These are phyloP conservation scores for Lipomyces sp. DNA, from an alignment of 805 yeast species.

Conservation along the genomic window DNA sequence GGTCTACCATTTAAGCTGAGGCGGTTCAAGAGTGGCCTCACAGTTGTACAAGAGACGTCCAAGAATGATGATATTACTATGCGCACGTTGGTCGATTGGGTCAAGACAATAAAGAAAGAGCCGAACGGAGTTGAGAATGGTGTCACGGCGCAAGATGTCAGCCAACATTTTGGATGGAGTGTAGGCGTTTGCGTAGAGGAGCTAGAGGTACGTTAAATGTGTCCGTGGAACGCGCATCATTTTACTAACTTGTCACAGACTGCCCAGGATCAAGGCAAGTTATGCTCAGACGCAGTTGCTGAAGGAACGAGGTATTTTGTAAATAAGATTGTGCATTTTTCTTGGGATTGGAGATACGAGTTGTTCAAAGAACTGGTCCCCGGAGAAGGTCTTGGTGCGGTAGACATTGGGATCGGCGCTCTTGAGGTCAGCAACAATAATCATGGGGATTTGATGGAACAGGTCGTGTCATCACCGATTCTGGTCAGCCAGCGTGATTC, in stretches of 20 bases:
- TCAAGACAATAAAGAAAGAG: constrained; percentile 2
- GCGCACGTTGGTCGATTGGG: constrained; percentile 21
- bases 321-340: not conserved
- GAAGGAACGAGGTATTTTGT: constrained; percentile 17
- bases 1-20: constrained; percentile 60
- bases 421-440: not conserved
- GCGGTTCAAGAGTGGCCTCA: constrained; percentile 49
- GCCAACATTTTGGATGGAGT: constrained; percentile 55
- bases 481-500: not conserved
- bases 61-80: constrained; percentile 47
- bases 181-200: constrained; percentile 68
- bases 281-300: constrained; percentile 11
- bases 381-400: not conserved
- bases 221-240: not conserved
- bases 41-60: constrained; percentile 50
- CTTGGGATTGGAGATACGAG: constrained; percentile 18
- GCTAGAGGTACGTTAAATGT: constrained; percentile 46
- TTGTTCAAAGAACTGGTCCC: constrained; percentile 1
- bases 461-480: not conserved
- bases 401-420: not conserved
- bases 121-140: constrained; percentile 37
- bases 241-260: constrained; percentile 4
- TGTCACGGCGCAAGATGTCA: constrained; percentile 41
- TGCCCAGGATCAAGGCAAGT: constrained; percentile 14
- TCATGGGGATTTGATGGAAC: not conserved